Conservation (phyloP, 2,329 filamentous ascomycete genomes). For the Microsporum audouinii region DNA sequence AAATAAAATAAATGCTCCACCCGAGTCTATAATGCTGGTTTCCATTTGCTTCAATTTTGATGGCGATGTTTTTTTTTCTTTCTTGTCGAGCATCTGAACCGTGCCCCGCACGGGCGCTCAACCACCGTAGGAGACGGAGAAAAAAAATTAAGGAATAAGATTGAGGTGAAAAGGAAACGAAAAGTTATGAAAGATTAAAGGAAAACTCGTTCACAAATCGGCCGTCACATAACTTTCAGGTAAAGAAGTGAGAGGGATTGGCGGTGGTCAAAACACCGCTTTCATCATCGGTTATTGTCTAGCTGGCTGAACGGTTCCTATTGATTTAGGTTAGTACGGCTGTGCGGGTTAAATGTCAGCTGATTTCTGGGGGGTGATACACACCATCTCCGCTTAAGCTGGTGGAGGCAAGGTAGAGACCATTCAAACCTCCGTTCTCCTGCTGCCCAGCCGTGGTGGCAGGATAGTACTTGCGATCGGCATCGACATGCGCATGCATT, state of each 20-base stretch:
- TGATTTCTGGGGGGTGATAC: constrained; percentile 34
- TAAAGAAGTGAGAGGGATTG: constrained; percentile 18
- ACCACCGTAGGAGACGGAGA: constrained; percentile 4
- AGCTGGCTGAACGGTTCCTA: constrained; percentile 44
- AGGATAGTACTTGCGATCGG: constrained; percentile 44
- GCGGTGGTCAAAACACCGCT: neutral
- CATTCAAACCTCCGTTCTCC: constrained; percentile 37
- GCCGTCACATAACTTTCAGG: constrained; percentile 34
- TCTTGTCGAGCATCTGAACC: constrained; percentile 8
- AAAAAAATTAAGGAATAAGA: constrained; percentile 8
- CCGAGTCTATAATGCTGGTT: constrained; percentile 17
- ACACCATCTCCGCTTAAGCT: constrained; percentile 38
- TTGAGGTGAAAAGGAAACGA: neutral
- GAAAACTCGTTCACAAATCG: constrained; percentile 3
- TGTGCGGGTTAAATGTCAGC: constrained; percentile 31
- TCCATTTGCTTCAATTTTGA: constrained; percentile 11
- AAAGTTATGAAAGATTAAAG: neutral
- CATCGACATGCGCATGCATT: constrained; percentile 54
- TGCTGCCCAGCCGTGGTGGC: constrained; percentile 29
- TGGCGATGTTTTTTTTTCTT: neutral
- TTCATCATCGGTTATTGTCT: constrained; percentile 35
- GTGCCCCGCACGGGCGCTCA: constrained; percentile 13
- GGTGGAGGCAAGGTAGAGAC: constrained; percentile 38
- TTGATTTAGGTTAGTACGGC: neutral
- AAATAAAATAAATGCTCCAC: constrained; percentile 12